Evolutionary conservation across 257 asterid species (phyloP), one percentile per base, ranked within the genome.

Genomic region (Cinchona pubescens): DNA sequence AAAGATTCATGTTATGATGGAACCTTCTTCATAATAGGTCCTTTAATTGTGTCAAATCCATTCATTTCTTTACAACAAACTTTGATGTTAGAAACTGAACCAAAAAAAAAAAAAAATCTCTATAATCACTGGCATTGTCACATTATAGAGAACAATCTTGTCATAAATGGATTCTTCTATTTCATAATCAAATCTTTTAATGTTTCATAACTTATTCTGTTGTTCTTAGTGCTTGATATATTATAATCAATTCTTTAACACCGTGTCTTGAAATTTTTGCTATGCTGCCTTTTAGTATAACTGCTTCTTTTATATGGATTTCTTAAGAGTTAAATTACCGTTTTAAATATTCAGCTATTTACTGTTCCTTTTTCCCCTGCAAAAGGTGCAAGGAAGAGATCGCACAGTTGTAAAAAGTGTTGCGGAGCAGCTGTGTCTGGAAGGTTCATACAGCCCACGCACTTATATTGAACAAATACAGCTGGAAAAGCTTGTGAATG

Each of bases 401-500:
- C 94, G 99, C 49, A 69, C 83, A 35, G 76, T 83, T 34, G 92
- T 95, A 62, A 88, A 85, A 80, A 71, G 75, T 71, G 85, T 90
- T 59, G 98, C 96, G 9, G 95, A 91, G 58, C 90, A 91, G 84
- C 92, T 95, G 76, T 97, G 90, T 29, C 73, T 93, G 88, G 97
- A 90, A 61, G 97, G 97, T 62, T 89, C 99, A 75, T 95, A 88
- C 71, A 82, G 88, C 75, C 96, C 99, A 0, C 91, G 92, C 45
- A 95, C 99, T 73, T 93, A 95, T 72, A 95, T 95, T 55, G 97
- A 95, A 86, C 98, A 95, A 84, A 95, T 95, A 75, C 99, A 95
- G 82, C 80, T 95, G 81, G 99, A 95, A 87, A 93, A 95, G 82
- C 96, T 95, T 76, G 94, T 95, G 48, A 84, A 89, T 64, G 99